Evolutionary conservation across 768 basidiomycete species (phyloP), one percentile per base, ranked within the genome.

Genomic region (Suillus clintonianus): DNA sequence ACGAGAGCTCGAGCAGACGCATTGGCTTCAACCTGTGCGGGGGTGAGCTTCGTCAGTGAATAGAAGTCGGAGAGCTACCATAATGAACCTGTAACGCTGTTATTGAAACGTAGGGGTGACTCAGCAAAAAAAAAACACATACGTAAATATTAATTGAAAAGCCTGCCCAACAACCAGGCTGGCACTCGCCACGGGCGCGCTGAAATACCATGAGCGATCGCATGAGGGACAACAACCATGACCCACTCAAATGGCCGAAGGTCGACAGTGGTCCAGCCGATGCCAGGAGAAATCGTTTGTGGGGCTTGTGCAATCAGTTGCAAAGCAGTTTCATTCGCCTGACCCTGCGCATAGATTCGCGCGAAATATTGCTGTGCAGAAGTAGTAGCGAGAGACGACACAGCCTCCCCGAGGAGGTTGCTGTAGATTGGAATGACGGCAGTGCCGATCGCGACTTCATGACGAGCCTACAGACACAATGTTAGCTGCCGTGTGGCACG

Each of bases 371-470:
- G 60, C 43, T 71, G 69, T 6, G 70, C 72, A 11, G 63, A 67
- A 7, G 64, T 62, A 9, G 72, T 67, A 8, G 72, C 71, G 41
- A 65, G 71, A 1, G 68, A 65, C 9, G 67, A 53, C 2, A 73
- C 70, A 22, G 71, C 67, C 2, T 55, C 47, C 5, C 68, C 67
- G 6, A 77, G 66, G 36, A 76, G 64, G 41, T 66, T 57, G 14
- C 67, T 72, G 13, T 77, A 72, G 43, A 76, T 71, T 7, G 81
- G 81, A n/a, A 80, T 67, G 58, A 83, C 68, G 64, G 76, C 81
- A 62, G 70, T 80, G 10, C 74, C 76, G 8, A 75, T 68, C 2
- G 81, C 81, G 17, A 75, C 73, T 67, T 83, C 82, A 51, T 80
- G 75, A 17, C 82, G 72, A 13, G 78, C 72, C 72, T 73, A 58